Base-by-base conservation (phyloP, 2,329 filamentous ascomycete genomes). In the Alternaria dauci region DNA sequence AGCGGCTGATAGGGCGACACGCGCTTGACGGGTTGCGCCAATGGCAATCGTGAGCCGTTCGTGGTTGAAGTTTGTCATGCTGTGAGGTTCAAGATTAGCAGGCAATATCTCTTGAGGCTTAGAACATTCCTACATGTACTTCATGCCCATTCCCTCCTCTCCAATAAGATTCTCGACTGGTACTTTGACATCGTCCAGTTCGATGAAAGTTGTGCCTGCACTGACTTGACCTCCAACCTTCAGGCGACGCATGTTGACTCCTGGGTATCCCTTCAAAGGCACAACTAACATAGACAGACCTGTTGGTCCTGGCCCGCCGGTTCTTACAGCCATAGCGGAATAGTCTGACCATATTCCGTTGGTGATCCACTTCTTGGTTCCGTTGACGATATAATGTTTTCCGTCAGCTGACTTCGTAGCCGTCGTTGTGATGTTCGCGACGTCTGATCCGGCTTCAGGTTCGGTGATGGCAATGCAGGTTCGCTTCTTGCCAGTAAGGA, bases 401-500 rank as follows among this genome's bases (percentile, higher is more conserved):
- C 90, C 89, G 70, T 90, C 87, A 0, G 81, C 71, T 7, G 82
- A 85, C 75, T 88, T 89, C 4, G 77, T 81, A 2, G 90, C 91
- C 0, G 87, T 90, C 0, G 90, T 92, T 4, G 84, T 83, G 65
- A 93, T 90, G 69, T 89, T 90, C 7, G 89, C 89, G 1, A 93
- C 91, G 72, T 93, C 91, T 53, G 85, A 88, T 0, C 91, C 91
- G 0, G 90, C 90, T 53, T 87, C 87, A 0, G 91, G 91, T 73
- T 94, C 91, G 0, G 91, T 94, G 69, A 94, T 92, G 9, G 91
- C 91, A 66, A 94, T 92, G 71, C 91, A 93, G 14, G 83, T 83
- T 42, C 90, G 82, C 78, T 88, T 91, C 72, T 83, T 84, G 7
- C 89, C 89, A 0, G 84, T 85, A 12, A 93, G 80, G 0, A 93